Percentiles rank a stretch among this genome's conserved stretches.
Conservation (phyloP, 257 asterid species). For the Solanum gracilifrons region DNA sequence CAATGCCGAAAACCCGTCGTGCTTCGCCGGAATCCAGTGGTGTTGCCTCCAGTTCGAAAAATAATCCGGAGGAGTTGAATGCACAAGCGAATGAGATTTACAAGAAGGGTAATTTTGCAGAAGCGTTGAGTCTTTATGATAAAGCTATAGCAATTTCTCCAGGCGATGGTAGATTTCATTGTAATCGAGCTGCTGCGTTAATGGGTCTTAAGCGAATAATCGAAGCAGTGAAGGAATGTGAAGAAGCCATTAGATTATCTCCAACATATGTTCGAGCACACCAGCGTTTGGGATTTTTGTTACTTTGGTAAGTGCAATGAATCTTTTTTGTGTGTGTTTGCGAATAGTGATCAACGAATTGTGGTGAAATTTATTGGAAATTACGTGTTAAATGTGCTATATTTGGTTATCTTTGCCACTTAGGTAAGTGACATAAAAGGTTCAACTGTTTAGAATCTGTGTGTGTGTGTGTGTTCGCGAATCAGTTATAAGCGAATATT, state of each 20-base stretch:
- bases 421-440: constrained; percentile 38
- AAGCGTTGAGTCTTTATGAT: constrained; percentile 55
- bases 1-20: neutral
- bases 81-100: constrained; percentile 51
- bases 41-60: neutral
- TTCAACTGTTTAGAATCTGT: constrained; percentile 5
- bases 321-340: neutral
- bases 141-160: constrained; percentile 51
- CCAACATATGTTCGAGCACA: constrained; percentile 60
- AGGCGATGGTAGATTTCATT: constrained; percentile 38
- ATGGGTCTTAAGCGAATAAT: constrained; percentile 36
- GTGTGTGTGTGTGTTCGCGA: neutral
- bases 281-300: constrained; percentile 58
- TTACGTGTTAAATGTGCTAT: neutral
- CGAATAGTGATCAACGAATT: neutral
- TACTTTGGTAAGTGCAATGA: constrained; percentile 42
- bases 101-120: constrained; percentile 44
- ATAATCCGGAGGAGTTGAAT: constrained; percentile 61
- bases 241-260: constrained; percentile 57
- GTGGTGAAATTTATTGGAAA: neutral
- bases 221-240: constrained; percentile 61
- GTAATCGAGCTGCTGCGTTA: constrained; percentile 53
- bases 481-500: neutral
- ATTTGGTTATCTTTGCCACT: constrained; percentile 25
- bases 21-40: constrained; percentile 1